Evolutionary conservation across 164 flowering plant species (phyloP).

Genomic region (Amborella trichopoda): DNA sequence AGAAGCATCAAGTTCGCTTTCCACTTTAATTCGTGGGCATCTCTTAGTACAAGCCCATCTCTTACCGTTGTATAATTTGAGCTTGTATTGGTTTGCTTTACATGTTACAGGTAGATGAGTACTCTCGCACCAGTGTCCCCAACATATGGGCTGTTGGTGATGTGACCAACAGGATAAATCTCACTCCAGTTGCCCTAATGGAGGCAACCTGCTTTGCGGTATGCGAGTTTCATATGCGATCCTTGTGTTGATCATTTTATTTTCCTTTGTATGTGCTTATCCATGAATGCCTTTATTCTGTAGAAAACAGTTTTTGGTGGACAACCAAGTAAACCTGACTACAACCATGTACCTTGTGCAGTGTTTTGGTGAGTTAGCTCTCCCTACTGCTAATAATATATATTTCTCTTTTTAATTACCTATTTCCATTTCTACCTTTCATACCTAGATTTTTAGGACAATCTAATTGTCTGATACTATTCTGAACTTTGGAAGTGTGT

Average conservation of each 20-base stretch:
- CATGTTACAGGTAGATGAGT: constrained; percentile 87
- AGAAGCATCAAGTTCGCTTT: no score
- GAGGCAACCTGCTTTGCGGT: constrained; percentile 48
- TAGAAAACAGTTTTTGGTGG: constrained; percentile 90
- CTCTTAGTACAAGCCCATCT: no score
- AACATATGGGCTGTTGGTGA: constrained; percentile 99
- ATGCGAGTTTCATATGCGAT: constrained; percentile 2
- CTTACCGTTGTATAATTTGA: no score
- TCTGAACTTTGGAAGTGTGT: no score
- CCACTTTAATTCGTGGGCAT: no score
- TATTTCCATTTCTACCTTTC: no score
- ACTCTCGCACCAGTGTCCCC: constrained; percentile 68
- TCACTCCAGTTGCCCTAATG: constrained; percentile 88
- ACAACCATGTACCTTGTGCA: constrained; percentile 65
- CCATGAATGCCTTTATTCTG: constrained; percentile 2
- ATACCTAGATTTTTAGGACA: no score
- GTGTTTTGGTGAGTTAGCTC: constrained; percentile 61
- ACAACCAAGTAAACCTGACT: constrained; percentile 60
- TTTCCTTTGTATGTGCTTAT: background rate
- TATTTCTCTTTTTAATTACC: no score
- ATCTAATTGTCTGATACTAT: no score
- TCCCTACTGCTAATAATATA: no score
- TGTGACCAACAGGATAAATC: constrained; percentile 82
- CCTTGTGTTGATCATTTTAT: background rate
- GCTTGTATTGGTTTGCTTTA: no score